Conservation (phyloP, 192 early-diverging fungal genomes). For the Chytriomyces hyalinus region DNA sequence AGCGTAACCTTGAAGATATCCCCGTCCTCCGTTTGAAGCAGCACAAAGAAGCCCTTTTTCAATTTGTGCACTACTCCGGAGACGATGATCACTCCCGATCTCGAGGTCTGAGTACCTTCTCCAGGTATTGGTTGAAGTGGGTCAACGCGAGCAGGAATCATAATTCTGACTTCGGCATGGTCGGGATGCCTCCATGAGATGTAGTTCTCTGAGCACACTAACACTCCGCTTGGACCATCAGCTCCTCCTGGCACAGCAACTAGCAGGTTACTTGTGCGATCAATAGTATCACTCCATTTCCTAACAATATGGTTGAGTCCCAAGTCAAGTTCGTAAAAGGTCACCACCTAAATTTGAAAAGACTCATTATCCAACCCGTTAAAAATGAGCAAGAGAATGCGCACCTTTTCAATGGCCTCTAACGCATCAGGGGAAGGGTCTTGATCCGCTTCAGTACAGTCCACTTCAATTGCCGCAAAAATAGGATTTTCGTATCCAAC, state of each 20-base stretch:
- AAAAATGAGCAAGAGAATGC: too few relatives aligned
- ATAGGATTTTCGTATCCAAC: conserved; percentile 99
- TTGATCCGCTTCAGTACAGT: conserved; percentile 81
- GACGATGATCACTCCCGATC: conserved; percentile 76
- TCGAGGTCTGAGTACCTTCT: conserved; percentile 44
- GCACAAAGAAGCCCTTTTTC: conserved; percentile 88
- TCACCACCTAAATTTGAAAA: conserved; percentile 61
- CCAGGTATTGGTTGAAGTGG: conserved; percentile 55
- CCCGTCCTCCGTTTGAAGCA: conserved; percentile 89
- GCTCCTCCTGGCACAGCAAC: conserved; percentile 85
- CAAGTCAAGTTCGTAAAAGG: conserved; percentile 96
- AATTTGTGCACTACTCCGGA: conserved; percentile 87
- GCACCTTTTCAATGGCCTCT: conserved; percentile 74
- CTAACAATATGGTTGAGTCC: conserved; percentile 98
- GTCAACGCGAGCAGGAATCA: conserved; percentile 81
- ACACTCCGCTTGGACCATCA: conserved; percentile 96
- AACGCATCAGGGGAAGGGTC: conserved; percentile 75
- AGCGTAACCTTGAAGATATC: conserved; percentile 94
- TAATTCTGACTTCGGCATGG: conserved; percentile 64
- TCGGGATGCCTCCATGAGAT: conserved; percentile 87
- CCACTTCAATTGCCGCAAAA: conserved; percentile 91
- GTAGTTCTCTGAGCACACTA: conserved; percentile 91
- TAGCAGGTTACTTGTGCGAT: conserved; percentile 75
- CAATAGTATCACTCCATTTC: conserved; percentile 89
- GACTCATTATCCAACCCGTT: background rate